A percentile compares a stretch with the other conserved stretches of the same genome.
Conservation (phyloP, 495 filamentous ascomycete genomes). For the Aspergillus bertholletiae region DNA sequence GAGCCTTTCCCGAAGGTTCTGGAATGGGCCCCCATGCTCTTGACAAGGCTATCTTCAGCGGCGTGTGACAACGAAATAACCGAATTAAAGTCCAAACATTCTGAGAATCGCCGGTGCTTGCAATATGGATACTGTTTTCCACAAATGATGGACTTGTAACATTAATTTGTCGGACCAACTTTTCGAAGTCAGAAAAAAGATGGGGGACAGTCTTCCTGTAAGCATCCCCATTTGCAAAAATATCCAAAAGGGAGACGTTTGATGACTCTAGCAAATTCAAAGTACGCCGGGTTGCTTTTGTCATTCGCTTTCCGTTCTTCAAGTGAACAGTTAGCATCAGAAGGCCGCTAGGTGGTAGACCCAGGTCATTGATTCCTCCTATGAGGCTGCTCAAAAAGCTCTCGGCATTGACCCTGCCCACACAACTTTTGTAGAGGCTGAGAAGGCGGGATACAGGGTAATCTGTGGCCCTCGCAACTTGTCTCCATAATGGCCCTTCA, state of each 20-base stretch:
- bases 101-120: constrained; percentile 30
- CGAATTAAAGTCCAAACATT: constrained; percentile 32
- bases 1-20: constrained; percentile 26
- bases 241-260: constrained; percentile 23
- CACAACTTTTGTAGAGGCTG: constrained; percentile 25
- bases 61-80: constrained; percentile 35
- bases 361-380: constrained; percentile 27
- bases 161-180: constrained; percentile 32
- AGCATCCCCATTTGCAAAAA: constrained; percentile 24
- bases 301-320: constrained; percentile 20
- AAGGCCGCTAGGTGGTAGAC: constrained; percentile 32
- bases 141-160: constrained; percentile 29
- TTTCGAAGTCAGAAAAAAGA: constrained; percentile 28
- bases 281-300: constrained; percentile 19
- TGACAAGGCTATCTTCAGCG: constrained; percentile 36
- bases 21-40: constrained; percentile 29
- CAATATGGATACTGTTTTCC: constrained; percentile 25
- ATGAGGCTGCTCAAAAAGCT: constrained; percentile 30
- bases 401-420: constrained; percentile 3
- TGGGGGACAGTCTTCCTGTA: constrained; percentile 23
- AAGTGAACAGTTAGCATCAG: constrained; percentile 27
- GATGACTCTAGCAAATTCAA: constrained; percentile 31
- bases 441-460: constrained; percentile 24
- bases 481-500: constrained; percentile 21
- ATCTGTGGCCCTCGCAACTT: constrained; percentile 18